Base-by-base conservation (phyloP, 1,139 yeast species). In the Blastobotrys serpentis region DNA sequence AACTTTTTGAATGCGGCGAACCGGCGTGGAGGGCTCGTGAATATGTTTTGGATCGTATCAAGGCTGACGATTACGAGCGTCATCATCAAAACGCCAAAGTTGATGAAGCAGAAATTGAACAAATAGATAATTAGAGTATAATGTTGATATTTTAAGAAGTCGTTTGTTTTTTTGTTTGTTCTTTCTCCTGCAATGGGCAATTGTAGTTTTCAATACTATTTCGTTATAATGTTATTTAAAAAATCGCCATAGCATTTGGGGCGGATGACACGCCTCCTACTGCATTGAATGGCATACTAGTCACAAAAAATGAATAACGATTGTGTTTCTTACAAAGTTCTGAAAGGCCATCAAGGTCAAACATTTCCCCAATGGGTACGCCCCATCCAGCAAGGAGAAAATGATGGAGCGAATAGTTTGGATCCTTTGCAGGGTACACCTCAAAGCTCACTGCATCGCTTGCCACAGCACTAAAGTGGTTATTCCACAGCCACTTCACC, bases 361-460 rank as follows among this genome's bases (percentile, higher is more conserved):
- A 43, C 49, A 44, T 36, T 39, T 48, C 44, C 39, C 48, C 49
- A 51, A 53, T 18, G 46, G 39, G 46, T 50, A 48, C 29, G 49
- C 62, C 42, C 33, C 62, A 53, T 21, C 60, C 54, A 17, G 44
- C 50, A 5, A 52, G 52, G 17, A 58, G 44, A n/a, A 25, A 46
- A 37, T 40, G 33, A 41, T 48, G 52, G 17, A 52, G 39, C 13
- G 78, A 77, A 70, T 72, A 43, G 22, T 70, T 72, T 72, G 78
- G 78, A 19, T 74, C 74, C 69, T 69, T 69, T 84, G 76, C 40
- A 53, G 78, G 76, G 43, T 74, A 74, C 16, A 51, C 51, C 44
- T 63, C 67, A 33, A 59, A 56, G 5, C 61, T 49, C 2, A 57
- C 49, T 1, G 67, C 58, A 43, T 63, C 67, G 8, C 62, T 53